A percentile compares a stretch with the other conserved stretches of the same genome.
These are phyloP conservation scores for Gliomastix tumulicola DNA, from an alignment of 2,329 filamentous ascomycete species.

Conservation along the genomic window DNA sequence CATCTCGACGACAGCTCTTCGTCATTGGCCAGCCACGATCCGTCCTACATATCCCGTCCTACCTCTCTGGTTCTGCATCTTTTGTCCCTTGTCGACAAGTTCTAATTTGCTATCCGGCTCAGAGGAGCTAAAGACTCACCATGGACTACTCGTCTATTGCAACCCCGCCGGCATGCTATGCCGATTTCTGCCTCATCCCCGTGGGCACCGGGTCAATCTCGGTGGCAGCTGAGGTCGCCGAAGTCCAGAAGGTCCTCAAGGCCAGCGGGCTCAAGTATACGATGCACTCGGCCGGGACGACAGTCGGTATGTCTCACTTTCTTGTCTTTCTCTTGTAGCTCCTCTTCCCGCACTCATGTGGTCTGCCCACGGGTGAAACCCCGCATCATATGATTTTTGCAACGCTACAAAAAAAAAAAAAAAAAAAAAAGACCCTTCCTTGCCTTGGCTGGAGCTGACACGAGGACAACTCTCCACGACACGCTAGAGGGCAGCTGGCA, in stretches of 20 bases:
- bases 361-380: no score
- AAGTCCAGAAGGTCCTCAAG: conserved; percentile 79
- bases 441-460: no score
- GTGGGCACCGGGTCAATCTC: conserved; percentile 72
- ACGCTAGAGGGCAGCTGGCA: conserved; percentile 90
- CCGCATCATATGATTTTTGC: no score
- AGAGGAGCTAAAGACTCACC: no score
- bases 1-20: no score
- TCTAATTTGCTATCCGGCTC: no score
- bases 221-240: conserved; percentile 77
- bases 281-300: conserved; percentile 93
- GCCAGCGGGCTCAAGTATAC: conserved; percentile 73
- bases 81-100: no score
- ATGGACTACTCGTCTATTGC: conserved; percentile 42
- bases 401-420: neutral
- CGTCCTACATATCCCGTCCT: no score
- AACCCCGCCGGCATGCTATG: conserved; percentile 71
- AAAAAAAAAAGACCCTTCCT: no score
- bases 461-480: no score
- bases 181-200: conserved; percentile 88
- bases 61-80: no score
- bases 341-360: conserved; percentile 1
- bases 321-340: conserved; percentile 5
- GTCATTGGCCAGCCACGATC: no score
- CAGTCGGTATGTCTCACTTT: conserved; percentile 66